phyloP scores from a whole-genome alignment of 2,329 filamentous ascomycete species.

The Bipolaris victoriae region DNA sequence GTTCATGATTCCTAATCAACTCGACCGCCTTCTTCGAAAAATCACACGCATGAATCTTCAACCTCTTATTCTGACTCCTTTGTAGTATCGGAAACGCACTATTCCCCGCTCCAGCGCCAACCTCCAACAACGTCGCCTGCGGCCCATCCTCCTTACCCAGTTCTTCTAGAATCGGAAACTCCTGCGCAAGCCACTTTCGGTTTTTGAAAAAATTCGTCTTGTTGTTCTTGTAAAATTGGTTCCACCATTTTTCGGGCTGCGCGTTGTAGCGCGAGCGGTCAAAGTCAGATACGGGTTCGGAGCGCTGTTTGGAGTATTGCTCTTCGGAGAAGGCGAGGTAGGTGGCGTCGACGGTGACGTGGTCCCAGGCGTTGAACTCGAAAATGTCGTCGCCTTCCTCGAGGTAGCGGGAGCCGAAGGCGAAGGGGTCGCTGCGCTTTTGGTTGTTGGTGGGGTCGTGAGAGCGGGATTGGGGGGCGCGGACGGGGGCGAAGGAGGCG shows the following conservation, averaged over 20 bases:
- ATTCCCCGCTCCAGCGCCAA: slow-evolving; percentile 94
- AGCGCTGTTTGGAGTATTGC: slow-evolving; percentile 84
- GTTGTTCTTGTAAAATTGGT: slow-evolving; percentile 98
- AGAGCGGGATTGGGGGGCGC: slow-evolving; percentile 63
- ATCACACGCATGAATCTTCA: slow-evolving; percentile 92
- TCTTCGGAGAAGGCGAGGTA: slow-evolving; percentile 85
- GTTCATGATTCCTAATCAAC: slow-evolving; percentile 80
- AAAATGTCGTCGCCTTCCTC: slow-evolving; percentile 88
- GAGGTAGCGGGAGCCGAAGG: slow-evolving; percentile 89
- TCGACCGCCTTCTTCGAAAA: slow-evolving; percentile 96
- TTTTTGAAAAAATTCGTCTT: slow-evolving; percentile 98
- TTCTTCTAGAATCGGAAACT: slow-evolving; percentile 86
- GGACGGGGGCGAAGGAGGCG: slow-evolving; percentile 53
- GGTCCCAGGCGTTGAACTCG: slow-evolving; percentile 98
- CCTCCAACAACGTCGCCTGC: slow-evolving; percentile 76
- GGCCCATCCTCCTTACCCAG: slow-evolving; percentile 75
- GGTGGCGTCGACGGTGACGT: slow-evolving; percentile 88
- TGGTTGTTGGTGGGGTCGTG: slow-evolving; percentile 76
- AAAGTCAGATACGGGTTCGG: slow-evolving; percentile 87
- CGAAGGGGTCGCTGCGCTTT: slow-evolving; percentile 91
- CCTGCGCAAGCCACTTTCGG: slow-evolving; percentile 94
- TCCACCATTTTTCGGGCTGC: slow-evolving; percentile 96
- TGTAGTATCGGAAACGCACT: slow-evolving; percentile 90
- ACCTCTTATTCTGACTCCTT: slow-evolving; percentile 78
- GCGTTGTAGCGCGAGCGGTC: slow-evolving; percentile 90